Percentiles rank a stretch among this genome's conserved stretches.
phyloP scores from a whole-genome alignment of 768 basidiomycete genomes.

The Mycena belliarum region DNA sequence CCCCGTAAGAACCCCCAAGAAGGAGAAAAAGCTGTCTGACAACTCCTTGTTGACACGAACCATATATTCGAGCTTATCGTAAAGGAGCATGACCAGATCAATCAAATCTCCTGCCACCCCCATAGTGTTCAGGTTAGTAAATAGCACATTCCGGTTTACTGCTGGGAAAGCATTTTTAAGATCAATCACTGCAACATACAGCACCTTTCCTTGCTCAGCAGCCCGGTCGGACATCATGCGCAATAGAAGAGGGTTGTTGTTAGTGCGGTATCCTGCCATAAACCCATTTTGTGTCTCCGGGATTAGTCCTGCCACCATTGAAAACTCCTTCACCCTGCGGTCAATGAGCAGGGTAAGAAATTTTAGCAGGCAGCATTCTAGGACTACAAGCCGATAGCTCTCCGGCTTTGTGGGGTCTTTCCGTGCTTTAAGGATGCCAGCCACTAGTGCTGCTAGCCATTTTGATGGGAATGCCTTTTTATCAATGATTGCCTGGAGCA shows the following conservation, averaged over 20 bases:
- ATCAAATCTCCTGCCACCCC: background rate
- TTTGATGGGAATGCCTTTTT: background rate
- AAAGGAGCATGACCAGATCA: background rate
- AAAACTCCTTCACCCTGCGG: slow-evolving; percentile 18
- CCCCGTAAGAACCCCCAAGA: slow-evolving; percentile 29
- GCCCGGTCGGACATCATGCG: slow-evolving; percentile 26
- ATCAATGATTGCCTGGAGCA: background rate
- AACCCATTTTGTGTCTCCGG: slow-evolving; percentile 35
- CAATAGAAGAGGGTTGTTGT: slow-evolving; percentile 32
- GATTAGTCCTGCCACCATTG: slow-evolving; percentile 18
- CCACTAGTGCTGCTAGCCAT: background rate
- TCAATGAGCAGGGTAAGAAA: slow-evolving; percentile 26
- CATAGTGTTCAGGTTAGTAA: background rate
- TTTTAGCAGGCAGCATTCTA: slow-evolving; percentile 25
- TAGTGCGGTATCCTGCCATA: slow-evolving; percentile 26
- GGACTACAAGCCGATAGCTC: slow-evolving; percentile 21
- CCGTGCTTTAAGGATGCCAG: slow-evolving; percentile 15
- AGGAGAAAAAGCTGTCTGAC: slow-evolving; percentile 22
- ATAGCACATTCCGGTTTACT: background rate
- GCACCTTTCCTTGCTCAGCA: slow-evolving; percentile 8
- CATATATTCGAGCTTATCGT: background rate
- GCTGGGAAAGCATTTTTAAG: background rate
- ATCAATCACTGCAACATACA: background rate
- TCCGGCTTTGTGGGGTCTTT: slow-evolving; percentile 18
- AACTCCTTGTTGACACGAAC: background rate